Base-by-base conservation (phyloP, 176 grass and related monocot species). In the Olyra latifolia region DNA sequence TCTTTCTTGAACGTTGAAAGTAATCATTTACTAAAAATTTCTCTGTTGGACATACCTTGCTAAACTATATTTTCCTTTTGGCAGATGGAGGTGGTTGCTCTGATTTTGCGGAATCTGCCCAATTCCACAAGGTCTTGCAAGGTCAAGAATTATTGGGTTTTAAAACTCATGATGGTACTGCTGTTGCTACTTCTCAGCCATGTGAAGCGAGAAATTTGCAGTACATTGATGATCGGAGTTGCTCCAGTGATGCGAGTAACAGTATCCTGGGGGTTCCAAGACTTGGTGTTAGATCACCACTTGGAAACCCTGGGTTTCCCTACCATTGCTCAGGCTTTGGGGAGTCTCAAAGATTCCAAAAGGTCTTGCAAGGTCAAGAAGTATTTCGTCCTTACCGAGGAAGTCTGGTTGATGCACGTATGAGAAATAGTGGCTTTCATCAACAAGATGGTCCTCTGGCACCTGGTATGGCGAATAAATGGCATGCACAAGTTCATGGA, bases 281-380 rank as follows among this genome's bases (percentile, higher is more conserved):
- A 71, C 48, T 80, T 74, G 84, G 86, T 83, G 80, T 78, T 25
- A 72, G 75, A 83, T 41, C 85, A 80, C 80, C 87, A 66, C 60
- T 87, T 68, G 91, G 87, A 76, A 82, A 28, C 76, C 65, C 69
- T 69, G 42, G 88, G 46, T 88, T 84, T 53, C 23, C 80, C 66
- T 87, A 87, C 88, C 86, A 89, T 81, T 87, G 92, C 77, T 82
- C 87, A 72, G 91, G 89, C 89, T 97, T 97, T 83, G 84, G 85
- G 67, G 94, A 97, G 82, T 97, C 91, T 86, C 38, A 80, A 39
- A 82, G 96, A 87, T 95, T 95, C 88, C 96, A 89, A 79, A 98
- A 93, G 92, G 96, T 95, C 96, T 99, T 99, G 96, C 96, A 99
- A 99, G 96, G 96, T 99, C 96, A 99, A 99, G 96, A 99, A 99